These are phyloP conservation scores for Albifimbria verrucaria DNA, from an alignment of 2,329 filamentous ascomycete species.

Conservation along the genomic window DNA sequence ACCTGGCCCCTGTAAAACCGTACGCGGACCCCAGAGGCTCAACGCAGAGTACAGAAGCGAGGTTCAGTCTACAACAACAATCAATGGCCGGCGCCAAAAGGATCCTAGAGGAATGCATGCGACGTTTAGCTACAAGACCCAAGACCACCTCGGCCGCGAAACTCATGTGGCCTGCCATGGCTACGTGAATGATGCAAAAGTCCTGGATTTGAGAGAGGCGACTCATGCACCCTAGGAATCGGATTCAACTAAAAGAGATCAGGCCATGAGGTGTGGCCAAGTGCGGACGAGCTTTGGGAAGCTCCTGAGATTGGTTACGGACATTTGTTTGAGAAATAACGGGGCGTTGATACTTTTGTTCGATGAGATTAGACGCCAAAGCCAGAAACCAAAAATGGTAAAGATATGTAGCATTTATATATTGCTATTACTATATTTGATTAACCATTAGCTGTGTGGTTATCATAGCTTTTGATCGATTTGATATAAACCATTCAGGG, in stretches of 20 bases:
- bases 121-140: slow-evolving; percentile 9
- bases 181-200: slow-evolving; percentile 7
- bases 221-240: slow-evolving; percentile 4
- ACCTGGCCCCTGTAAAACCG: too few relatives aligned
- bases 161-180: slow-evolving; percentile 11
- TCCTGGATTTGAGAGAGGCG: slow-evolving; percentile 5
- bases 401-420: too few relatives aligned
- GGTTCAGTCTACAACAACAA: neutral
- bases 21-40: too few relatives aligned
- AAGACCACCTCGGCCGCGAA: slow-evolving; percentile 5
- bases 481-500: too few relatives aligned
- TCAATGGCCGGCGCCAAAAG: slow-evolving; percentile 3
- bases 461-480: too few relatives aligned
- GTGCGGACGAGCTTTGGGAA: slow-evolving; percentile 4
- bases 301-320: slow-evolving; percentile 1
- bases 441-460: too few relatives aligned
- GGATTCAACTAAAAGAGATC: slow-evolving; percentile 7
- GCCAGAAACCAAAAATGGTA: too few relatives aligned
- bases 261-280: slow-evolving; percentile 9
- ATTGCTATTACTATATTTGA: too few relatives aligned
- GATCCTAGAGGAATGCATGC: slow-evolving; percentile 9
- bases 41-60: too few relatives aligned
- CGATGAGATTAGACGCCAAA: too few relatives aligned
- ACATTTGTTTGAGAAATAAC: neutral
- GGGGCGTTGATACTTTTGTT: too few relatives aligned